A percentile compares a stretch with the other conserved stretches of the same genome.
phyloP scores from a whole-genome alignment of 1,139 yeast species.

The Meyerozyma guilliermondii region DNA sequence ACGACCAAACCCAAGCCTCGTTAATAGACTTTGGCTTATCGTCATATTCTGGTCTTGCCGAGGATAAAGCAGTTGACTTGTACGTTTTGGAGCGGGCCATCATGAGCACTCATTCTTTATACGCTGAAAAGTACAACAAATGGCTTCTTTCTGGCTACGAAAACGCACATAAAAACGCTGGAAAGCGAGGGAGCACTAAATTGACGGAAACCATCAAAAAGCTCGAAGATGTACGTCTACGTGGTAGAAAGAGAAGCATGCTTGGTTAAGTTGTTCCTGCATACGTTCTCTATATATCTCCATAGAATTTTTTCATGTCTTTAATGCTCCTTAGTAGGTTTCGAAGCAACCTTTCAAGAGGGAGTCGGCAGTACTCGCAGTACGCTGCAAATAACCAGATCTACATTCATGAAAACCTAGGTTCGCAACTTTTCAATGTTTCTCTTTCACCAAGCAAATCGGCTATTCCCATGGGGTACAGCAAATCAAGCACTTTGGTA shows the following conservation, averaged over 20 bases:
- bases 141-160: conserved; percentile 77
- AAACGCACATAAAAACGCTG: conserved; percentile 26
- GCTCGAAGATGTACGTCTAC: conserved; percentile 76
- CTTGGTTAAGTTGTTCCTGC: conserved; percentile 46
- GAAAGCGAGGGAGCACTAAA: conserved; percentile 32
- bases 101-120: conserved; percentile 80
- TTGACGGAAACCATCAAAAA: conserved; percentile 54
- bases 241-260: conserved; percentile 96
- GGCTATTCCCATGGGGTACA: conserved; percentile 25
- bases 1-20: conserved; percentile 37
- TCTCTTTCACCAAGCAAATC: neutral
- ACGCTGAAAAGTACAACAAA: conserved; percentile 55
- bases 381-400: neutral
- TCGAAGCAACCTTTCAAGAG: neutral
- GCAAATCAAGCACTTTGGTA: conserved; percentile 11
- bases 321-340: neutral
- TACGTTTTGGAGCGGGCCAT: conserved; percentile 93
- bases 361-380: neutral
- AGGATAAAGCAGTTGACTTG: conserved; percentile 94
- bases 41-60: conserved; percentile 70
- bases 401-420: neutral
- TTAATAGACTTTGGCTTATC: conserved; percentile 87
- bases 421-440: neutral
- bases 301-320: neutral
- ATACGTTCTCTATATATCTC: neutral